Conservation (phyloP, 495 filamentous ascomycete species). For the Xylaria longipes region DNA sequence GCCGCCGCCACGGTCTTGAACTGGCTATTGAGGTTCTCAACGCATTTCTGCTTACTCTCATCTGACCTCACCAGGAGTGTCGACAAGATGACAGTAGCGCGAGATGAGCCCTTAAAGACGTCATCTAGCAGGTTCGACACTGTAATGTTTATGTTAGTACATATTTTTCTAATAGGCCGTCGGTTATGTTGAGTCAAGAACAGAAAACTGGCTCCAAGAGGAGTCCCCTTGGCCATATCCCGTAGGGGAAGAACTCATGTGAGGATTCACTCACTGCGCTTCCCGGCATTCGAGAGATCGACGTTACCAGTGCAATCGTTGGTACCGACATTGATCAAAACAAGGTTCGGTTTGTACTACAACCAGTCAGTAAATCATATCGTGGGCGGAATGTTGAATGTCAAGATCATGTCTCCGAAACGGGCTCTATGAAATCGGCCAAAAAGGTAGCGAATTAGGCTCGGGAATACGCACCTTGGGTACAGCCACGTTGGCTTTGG, state of each 20-base stretch:
- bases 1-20: slow-evolving; percentile 40
- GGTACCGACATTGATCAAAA: slow-evolving; percentile 57
- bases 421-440: neutral
- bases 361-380: neutral
- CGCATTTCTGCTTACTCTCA: slow-evolving; percentile 32
- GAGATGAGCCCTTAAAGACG: slow-evolving; percentile 47
- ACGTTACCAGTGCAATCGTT: slow-evolving; percentile 50
- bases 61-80: slow-evolving; percentile 53
- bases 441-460: neutral
- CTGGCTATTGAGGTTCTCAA: slow-evolving; percentile 49
- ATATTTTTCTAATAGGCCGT: neutral
- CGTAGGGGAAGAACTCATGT: slow-evolving; percentile 26
- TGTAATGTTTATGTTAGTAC: neutral
- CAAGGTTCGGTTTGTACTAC: slow-evolving; percentile 53
- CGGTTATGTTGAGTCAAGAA: neutral
- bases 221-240: neutral
- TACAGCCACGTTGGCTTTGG: slow-evolving; percentile 40
- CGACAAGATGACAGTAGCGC: slow-evolving; percentile 56
- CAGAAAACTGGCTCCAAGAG: neutral
- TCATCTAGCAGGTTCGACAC: slow-evolving; percentile 41
- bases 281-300: slow-evolving; percentile 39
- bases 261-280: slow-evolving; percentile 30
- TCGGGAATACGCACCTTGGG: slow-evolving; percentile 18
- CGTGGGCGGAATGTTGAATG: neutral
- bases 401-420: neutral